Evolutionary conservation across 176 grass and related monocot genomes (phyloP).

Genomic region (Tuctoria greenei): DNA sequence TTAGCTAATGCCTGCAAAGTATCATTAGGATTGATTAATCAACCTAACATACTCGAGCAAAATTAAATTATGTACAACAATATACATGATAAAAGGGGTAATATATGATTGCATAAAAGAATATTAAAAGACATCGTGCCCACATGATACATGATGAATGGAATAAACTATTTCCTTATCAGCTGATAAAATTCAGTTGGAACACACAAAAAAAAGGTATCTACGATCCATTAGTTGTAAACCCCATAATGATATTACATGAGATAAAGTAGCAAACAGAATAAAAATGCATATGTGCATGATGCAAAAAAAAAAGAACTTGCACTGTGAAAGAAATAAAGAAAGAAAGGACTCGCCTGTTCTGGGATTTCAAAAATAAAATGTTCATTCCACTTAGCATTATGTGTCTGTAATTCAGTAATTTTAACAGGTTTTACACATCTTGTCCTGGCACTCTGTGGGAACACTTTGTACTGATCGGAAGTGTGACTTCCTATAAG

Average conservation of each 20-base stretch:
- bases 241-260: background rate
- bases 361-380: conserved; percentile 99
- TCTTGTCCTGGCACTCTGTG: conserved; percentile 98
- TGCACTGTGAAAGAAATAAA: background rate
- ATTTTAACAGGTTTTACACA: conserved; percentile 73
- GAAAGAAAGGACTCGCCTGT: conserved; percentile 63
- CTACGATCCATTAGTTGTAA: background rate
- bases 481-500: conserved; percentile 75
- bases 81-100: background rate
- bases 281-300: background rate
- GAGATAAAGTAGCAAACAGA: background rate
- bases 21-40: conserved; percentile 5
- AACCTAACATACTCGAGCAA: background rate
- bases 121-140: no score
- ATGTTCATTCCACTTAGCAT: conserved; percentile 95
- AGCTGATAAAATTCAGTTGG: background rate
- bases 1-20: conserved; percentile 76
- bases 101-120: no score
- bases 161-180: background rate
- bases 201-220: background rate
- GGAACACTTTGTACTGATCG: conserved; percentile 90
- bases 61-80: background rate
- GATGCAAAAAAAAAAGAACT: background rate
- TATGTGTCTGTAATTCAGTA: conserved; percentile 35
- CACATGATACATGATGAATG: background rate